These are phyloP conservation scores for Zygosaccharomyces rouxii DNA, from an alignment of 805 yeast species.

Conservation along the genomic window DNA sequence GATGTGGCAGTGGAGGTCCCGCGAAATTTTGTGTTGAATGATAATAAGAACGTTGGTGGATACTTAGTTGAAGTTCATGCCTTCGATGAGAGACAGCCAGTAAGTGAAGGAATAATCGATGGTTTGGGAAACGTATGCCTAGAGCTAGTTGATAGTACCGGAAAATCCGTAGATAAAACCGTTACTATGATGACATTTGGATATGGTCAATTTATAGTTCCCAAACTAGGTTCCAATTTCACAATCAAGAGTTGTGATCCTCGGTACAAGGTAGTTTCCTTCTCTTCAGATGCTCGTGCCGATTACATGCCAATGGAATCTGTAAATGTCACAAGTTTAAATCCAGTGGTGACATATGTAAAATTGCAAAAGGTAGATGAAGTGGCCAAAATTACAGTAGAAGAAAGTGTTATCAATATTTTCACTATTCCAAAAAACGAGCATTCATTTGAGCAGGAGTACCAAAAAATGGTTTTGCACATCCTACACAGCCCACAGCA, in stretches of 20 bases:
- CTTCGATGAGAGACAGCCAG: conserved; percentile 36
- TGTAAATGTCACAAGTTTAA: conserved; percentile 15
- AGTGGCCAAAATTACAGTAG: not conserved
- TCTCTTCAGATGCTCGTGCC: conserved; percentile 24
- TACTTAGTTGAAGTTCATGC: conserved; percentile 72
- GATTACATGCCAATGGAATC: conserved; percentile 20
- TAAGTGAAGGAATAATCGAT: conserved; percentile 27
- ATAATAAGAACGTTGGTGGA: conserved; percentile 47
- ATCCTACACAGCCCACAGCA: conserved; percentile 5
- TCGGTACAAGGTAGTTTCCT: conserved; percentile 21
- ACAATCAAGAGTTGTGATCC: conserved; percentile 22
- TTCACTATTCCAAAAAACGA: conserved; percentile 19
- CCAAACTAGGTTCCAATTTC: conserved; percentile 9
- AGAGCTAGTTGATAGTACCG: conserved; percentile 36
- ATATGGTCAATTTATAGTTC: conserved; percentile 59
- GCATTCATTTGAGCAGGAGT: conserved; percentile 16
- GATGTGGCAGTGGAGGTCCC: conserved; percentile 27
- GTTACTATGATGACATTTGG: conserved; percentile 77
- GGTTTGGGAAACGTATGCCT: conserved; percentile 49
- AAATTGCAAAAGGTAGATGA: conserved; percentile 11
- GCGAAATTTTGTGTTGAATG: conserved; percentile 9
- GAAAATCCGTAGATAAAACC: conserved; percentile 45
- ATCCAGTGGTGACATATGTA: conserved; percentile 22
- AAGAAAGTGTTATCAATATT: conserved; percentile 16
- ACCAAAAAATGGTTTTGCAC: conserved; percentile 16